Evolutionary conservation across 2,329 filamentous ascomycete genomes (phyloP).

Genomic region (Alternaria arborescens): DNA sequence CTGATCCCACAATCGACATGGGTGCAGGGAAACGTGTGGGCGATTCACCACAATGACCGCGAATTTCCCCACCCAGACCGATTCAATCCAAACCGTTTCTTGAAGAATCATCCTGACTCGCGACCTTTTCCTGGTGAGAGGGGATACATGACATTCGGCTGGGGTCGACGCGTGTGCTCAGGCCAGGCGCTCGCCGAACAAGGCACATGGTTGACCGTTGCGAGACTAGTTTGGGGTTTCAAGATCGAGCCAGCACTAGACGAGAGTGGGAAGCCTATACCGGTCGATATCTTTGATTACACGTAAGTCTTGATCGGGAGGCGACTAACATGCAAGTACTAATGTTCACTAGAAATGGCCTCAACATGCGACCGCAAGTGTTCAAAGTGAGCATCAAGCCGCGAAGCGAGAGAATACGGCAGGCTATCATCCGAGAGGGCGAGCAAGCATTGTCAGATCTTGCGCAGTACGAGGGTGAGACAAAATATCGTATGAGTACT

Average conservation of each 20-base stretch:
- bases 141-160: constrained; percentile 65
- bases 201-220: constrained; percentile 67
- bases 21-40: constrained; percentile 53
- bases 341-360: constrained; percentile 57
- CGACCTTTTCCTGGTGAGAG: constrained; percentile 52
- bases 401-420: constrained; percentile 58
- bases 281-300: constrained; percentile 66
- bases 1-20: constrained; percentile 52
- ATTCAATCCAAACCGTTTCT: constrained; percentile 46
- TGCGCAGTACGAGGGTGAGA: constrained; percentile 63
- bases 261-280: constrained; percentile 55
- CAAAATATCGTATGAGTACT: constrained; percentile 63
- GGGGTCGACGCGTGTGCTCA: constrained; percentile 65
- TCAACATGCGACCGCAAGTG: constrained; percentile 66
- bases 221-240: constrained; percentile 67
- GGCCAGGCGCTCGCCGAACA: constrained; percentile 68
- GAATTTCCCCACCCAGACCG: constrained; percentile 50
- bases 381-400: constrained; percentile 65
- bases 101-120: constrained; percentile 40
- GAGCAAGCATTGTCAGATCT: constrained; percentile 62
- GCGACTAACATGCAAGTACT: constrained; percentile 1
- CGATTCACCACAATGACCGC: constrained; percentile 51
- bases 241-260: constrained; percentile 57
- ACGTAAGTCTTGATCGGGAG: constrained; percentile 51
- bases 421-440: constrained; percentile 63